Percentiles rank a stretch among this genome's conserved stretches.
Conservation (phyloP, 2,329 filamentous ascomycete species). For the Fusarium odoratissimum region DNA sequence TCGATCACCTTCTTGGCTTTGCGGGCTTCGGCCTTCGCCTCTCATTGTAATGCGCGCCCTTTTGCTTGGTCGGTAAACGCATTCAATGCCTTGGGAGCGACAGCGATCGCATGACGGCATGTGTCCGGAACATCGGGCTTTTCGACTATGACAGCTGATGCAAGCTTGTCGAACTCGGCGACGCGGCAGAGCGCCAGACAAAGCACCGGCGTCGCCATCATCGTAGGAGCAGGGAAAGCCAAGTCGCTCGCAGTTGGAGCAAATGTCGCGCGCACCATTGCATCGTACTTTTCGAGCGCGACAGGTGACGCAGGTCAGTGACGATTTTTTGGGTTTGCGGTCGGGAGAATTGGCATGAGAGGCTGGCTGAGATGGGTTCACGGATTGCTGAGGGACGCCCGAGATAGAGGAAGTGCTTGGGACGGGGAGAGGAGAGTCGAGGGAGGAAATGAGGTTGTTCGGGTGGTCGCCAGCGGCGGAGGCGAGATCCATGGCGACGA, state of each 20-base stretch:
- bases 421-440: conserved; percentile 42
- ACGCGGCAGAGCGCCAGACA: conserved; percentile 60
- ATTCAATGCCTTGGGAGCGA: conserved; percentile 65
- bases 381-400: conserved; percentile 23
- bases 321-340: conserved; percentile 56
- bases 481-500: conserved; percentile 47
- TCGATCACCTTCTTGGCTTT: conserved; percentile 51
- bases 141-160: conserved; percentile 67
- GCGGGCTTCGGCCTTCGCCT: conserved; percentile 47
- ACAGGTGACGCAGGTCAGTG: conserved; percentile 65
- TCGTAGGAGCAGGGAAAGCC: conserved; percentile 69
- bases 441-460: conserved; percentile 43
- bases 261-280: conserved; percentile 64
- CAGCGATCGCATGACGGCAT: conserved; percentile 64
- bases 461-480: conserved; percentile 43
- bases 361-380: conserved; percentile 34
- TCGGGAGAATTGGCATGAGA: conserved; percentile 47
- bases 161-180: conserved; percentile 68
- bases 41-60: conserved; percentile 48
- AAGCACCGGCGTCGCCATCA: conserved; percentile 56
- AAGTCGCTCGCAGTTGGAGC: conserved; percentile 69
- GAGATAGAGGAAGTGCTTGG: conserved; percentile 17
- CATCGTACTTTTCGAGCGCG: conserved; percentile 69
- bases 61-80: conserved; percentile 64
- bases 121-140: conserved; percentile 69